Evolutionary conservation across 306 rosid genomes (phyloP).

Genomic region (Senna siamea): DNA sequence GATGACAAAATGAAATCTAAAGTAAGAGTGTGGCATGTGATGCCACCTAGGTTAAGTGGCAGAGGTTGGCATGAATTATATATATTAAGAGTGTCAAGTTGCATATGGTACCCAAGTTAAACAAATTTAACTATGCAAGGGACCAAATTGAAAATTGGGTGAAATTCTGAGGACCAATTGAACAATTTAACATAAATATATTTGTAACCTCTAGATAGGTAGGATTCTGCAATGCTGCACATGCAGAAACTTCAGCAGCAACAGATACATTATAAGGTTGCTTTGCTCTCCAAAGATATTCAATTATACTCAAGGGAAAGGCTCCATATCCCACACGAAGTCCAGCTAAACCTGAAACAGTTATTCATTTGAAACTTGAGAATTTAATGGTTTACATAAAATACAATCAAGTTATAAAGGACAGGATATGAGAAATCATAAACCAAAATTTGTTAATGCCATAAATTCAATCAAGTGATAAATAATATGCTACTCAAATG

Average conservation of each 20-base stretch:
- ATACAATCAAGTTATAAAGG: neutral
- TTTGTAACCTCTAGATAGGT: constrained; percentile 74
- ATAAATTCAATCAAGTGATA: too few relatives aligned
- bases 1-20: too few relatives aligned
- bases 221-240: constrained; percentile 91
- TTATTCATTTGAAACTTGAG: constrained; percentile 23
- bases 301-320: constrained; percentile 80
- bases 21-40: too few relatives aligned
- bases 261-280: constrained; percentile 96
- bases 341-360: constrained; percentile 87
- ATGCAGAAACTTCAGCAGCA: constrained; percentile 93
- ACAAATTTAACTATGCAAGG: neutral
- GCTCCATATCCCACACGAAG: constrained; percentile 99
- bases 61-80: too few relatives aligned
- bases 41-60: too few relatives aligned
- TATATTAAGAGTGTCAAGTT: neutral
- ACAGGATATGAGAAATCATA: neutral
- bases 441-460: neutral
- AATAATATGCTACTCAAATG: too few relatives aligned
- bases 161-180: neutral
- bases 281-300: constrained; percentile 95
- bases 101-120: neutral
- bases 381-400: constrained; percentile 19
- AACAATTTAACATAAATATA: neutral
- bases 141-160: neutral